phyloP scores from a whole-genome alignment of 768 basidiomycete genomes.

The Rubroboletus satanas region DNA sequence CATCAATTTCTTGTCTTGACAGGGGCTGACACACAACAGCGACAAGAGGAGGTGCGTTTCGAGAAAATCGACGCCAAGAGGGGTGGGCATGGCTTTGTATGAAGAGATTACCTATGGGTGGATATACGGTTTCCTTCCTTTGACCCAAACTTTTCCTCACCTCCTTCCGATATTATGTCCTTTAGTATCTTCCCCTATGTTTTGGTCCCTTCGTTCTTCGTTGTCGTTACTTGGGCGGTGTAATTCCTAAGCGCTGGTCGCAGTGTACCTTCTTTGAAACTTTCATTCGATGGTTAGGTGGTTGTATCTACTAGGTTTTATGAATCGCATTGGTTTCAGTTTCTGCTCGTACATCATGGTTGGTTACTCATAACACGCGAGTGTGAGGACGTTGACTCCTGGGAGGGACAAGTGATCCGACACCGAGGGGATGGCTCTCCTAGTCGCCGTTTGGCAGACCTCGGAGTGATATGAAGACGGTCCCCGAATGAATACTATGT shows the following conservation, averaged over 20 bases:
- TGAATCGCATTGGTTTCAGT: not conserved
- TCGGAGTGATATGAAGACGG: not conserved
- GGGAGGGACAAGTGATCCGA: not conserved
- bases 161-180: not conserved
- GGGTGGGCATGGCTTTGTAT: conserved; percentile 84
- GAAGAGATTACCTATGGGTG: conserved; percentile 18
- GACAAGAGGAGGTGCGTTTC: conserved; percentile 79
- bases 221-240: not conserved
- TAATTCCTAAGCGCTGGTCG: conserved; percentile 1
- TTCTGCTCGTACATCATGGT: not conserved
- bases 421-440: not conserved
- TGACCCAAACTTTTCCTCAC: not conserved
- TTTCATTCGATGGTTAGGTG: not conserved
- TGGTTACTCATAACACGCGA: not conserved
- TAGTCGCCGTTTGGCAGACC: not conserved
- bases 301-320: conserved; percentile 2
- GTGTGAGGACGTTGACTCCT: not conserved
- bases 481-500: not conserved
- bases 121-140: not conserved
- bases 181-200: not conserved
- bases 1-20: not conserved
- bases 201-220: not conserved
- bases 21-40: conserved; percentile 39
- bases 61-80: conserved; percentile 87
- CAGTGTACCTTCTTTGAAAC: not conserved